Percentiles rank a stretch among this genome's conserved stretches.
Evolutionary conservation across 345 rosid genomes (phyloP).

Genomic region (Rhodamnia rubescens): DNA sequence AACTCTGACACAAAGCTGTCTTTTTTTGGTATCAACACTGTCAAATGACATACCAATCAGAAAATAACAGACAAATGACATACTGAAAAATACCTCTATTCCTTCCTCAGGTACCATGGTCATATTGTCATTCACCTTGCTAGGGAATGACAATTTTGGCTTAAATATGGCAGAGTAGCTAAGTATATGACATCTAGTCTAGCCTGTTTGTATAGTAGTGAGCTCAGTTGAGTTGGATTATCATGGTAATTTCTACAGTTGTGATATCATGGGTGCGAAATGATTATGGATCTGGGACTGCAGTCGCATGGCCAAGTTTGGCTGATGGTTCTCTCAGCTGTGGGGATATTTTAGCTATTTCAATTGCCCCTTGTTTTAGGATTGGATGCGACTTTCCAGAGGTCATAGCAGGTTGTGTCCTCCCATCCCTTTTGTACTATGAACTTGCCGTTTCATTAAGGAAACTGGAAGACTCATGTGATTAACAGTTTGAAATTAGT

Average conservation of each 20-base stretch:
- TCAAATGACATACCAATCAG: not conserved
- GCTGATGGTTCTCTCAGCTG: not conserved
- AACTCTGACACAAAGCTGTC: not conserved
- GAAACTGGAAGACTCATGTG: not conserved
- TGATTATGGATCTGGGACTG: not conserved
- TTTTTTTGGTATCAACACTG: not conserved
- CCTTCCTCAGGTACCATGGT: not conserved
- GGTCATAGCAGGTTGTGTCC: not conserved
- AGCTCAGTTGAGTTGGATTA: not conserved
- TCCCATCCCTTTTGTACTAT: not conserved
- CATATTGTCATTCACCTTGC: not conserved
- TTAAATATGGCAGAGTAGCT: not conserved
- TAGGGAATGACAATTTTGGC: not conserved
- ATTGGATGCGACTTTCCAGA: not conserved
- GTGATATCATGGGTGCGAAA: not conserved
- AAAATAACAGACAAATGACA: not conserved
- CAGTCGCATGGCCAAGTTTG: not conserved
- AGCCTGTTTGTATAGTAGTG: not conserved
- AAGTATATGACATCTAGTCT: not conserved
- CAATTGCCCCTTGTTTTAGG: not conserved
- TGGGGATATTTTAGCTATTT: not conserved
- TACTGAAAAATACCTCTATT: not conserved
- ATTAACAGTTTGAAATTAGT: not conserved
- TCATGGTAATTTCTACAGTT: not conserved
- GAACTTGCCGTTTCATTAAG: not conserved